These are phyloP conservation scores for Solanum phureja DNA, from an alignment of 257 asterid genomes.

Conservation along the genomic window DNA sequence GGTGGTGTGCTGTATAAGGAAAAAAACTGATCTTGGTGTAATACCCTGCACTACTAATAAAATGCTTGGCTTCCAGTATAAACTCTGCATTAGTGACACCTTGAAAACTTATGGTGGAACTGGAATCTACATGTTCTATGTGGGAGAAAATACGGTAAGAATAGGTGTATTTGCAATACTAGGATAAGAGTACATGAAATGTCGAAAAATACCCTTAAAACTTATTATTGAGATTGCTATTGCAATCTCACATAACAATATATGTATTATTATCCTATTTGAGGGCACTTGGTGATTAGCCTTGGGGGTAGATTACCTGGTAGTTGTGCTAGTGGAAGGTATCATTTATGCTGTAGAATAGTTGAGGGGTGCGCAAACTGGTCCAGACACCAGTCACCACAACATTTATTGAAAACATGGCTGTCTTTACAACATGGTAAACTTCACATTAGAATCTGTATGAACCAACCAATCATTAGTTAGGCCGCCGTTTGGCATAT, in stretches of 20 bases:
- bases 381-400: neutral
- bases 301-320: neutral
- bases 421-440: neutral
- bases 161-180: neutral
- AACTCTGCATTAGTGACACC: neutral
- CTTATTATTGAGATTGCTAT: neutral
- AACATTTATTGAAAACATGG: neutral
- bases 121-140: neutral
- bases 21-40: neutral
- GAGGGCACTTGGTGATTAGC: neutral
- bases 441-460: neutral
- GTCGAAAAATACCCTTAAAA: neutral
- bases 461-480: neutral
- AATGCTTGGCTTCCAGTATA: neutral
- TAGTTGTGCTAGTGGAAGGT: neutral
- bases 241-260: neutral
- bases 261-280: neutral
- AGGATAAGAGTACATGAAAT: neutral
- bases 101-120: neutral
- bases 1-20: neutral
- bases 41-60: neutral
- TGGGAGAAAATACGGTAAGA: neutral
- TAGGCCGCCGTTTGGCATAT: neutral
- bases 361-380: neutral
- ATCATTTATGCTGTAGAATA: neutral